A percentile compares a stretch with the other conserved stretches of the same genome.
phyloP scores from a whole-genome alignment of 1,284 basidiomycete species.

The Tilletia setariae region DNA sequence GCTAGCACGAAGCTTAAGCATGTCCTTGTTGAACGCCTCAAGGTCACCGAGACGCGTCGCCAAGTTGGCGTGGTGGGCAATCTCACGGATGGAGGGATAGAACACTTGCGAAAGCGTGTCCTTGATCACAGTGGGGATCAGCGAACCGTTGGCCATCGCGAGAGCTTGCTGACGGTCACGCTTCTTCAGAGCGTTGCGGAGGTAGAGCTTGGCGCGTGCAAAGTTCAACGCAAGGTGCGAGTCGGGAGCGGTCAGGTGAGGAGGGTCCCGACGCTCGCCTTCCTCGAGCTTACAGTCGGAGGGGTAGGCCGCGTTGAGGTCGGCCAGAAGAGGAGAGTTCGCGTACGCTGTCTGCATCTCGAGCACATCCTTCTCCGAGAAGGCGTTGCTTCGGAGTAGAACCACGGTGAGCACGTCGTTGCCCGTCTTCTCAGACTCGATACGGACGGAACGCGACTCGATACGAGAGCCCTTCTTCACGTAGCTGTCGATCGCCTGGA shows the following conservation, averaged over 20 bases:
- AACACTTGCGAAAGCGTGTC: constrained; percentile 23
- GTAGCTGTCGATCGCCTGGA: constrained; percentile 47
- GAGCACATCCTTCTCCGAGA: constrained; percentile 18
- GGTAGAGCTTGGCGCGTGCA: constrained; percentile 20
- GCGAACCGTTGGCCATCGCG: constrained; percentile 20
- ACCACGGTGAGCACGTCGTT: constrained; percentile 51
- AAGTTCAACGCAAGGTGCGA: constrained; percentile 16
- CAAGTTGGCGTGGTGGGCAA: constrained; percentile 17
- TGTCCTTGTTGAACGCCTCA: constrained; percentile 22
- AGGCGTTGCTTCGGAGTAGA: constrained; percentile 34
- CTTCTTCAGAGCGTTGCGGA: constrained; percentile 19
- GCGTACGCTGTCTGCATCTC: neutral
- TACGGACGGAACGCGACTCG: constrained; percentile 36
- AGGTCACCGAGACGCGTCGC: constrained; percentile 19
- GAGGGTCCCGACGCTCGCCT: constrained; percentile 6
- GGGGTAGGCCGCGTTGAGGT: constrained; percentile 16
- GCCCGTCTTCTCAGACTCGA: constrained; percentile 34
- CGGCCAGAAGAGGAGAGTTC: neutral
- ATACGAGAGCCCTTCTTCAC: constrained; percentile 42
- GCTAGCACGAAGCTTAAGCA: constrained; percentile 7
- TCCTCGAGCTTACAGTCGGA: constrained; percentile 17
- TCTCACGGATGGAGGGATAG: constrained; percentile 19
- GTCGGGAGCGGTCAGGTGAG: neutral
- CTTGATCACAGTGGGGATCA: constrained; percentile 20
- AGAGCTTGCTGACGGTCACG: constrained; percentile 22